Evolutionary conservation across 75 land plant species (phyloP).

Genomic region (Pseudotsuga menziesii): DNA sequence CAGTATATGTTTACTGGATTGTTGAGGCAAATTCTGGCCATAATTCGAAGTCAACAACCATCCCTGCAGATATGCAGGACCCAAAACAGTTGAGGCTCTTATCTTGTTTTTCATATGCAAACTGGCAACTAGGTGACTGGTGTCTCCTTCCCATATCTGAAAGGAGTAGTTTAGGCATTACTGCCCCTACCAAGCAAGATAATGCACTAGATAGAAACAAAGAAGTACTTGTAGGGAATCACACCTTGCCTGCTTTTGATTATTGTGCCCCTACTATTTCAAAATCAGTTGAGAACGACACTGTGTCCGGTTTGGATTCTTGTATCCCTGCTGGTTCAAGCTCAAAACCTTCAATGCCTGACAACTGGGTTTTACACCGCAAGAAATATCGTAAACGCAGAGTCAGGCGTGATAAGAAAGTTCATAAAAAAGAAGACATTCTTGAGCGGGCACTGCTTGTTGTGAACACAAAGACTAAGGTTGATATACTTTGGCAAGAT

Average conservation of each 20-base stretch:
- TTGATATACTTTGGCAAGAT: conserved; percentile 97
- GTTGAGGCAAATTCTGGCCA: conserved; percentile 56
- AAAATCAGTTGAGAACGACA: conserved; percentile 12
- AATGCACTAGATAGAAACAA: not conserved
- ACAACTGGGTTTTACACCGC: conserved; percentile 40
- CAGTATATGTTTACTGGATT: conserved; percentile 85
- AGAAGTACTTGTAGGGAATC: not conserved
- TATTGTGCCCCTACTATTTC: not conserved
- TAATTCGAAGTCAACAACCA: conserved; percentile 43
- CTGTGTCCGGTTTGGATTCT: conserved; percentile 13
- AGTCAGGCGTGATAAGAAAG: conserved; percentile 59
- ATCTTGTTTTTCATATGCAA: conserved; percentile 74
- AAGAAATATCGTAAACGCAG: conserved; percentile 58
- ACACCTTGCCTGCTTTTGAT: not conserved
- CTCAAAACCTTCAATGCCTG: conserved; percentile 39
- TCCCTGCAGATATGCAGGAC: conserved; percentile 80
- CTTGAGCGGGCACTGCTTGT: conserved; percentile 69
- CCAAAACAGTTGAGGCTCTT: conserved; percentile 68
- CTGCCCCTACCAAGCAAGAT: conserved; percentile 7
- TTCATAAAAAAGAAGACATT: conserved; percentile 51
- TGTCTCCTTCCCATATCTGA: conserved; percentile 42
- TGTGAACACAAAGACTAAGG: conserved; percentile 62
- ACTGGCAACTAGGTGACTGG: conserved; percentile 96
- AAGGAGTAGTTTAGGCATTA: not conserved
- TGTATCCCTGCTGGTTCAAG: conserved; percentile 22